Evolutionary conservation across 2,329 filamentous ascomycete species (phyloP), one percentile per base, ranked within the genome.

Genomic region (Diaporthe longicolla): DNA sequence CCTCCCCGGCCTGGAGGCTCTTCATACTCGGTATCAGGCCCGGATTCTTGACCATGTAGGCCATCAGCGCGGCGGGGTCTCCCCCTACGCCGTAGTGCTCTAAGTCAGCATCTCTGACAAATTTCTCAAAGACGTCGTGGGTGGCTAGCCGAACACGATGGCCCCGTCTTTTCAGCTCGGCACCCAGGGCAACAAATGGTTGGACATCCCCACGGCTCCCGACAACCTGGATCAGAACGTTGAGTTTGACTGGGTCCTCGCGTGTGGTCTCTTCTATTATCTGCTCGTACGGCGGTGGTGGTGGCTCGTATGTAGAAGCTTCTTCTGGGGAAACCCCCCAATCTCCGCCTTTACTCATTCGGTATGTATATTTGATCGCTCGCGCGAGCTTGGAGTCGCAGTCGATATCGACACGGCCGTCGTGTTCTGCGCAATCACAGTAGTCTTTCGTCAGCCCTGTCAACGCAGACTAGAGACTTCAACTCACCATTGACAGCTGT

Each of bases 11-110:
- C 45, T 76, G 81, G 32, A 85, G 74, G 50, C 81, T 84, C 65
- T 81, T 77, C 24, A 81, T 78, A 52, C 76, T 82, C 1, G 84
- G 84, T 15, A 85, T 66, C 10, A 85, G 75, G 0, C 83, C 82
- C 0, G 84, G 83, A 29, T 84, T 85, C 71, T 80, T 81, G 17
- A 85, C 83, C 83, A 84, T 84, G 76, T 83, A 84, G 2, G 81
- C 80, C 82, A 83, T 87, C 55, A 87, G 81, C 29, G 85, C 84
- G n/a, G 87, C 84, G 0, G 89, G 89, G 69, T 90, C 86, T 6
- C 89, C 89, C 4, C 89, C 89, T 17, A 91, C 90, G 15, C 83
- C 83, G 76, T 87, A 91, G 78, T 91, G 91, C 73, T 90, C 89
- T 11, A 91, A 78, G 0, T 86, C 87, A n/a, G 87, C 83, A 3